Evolutionary conservation across 768 basidiomycete species (phyloP).

Genomic region (Exidia glandulosa): DNA sequence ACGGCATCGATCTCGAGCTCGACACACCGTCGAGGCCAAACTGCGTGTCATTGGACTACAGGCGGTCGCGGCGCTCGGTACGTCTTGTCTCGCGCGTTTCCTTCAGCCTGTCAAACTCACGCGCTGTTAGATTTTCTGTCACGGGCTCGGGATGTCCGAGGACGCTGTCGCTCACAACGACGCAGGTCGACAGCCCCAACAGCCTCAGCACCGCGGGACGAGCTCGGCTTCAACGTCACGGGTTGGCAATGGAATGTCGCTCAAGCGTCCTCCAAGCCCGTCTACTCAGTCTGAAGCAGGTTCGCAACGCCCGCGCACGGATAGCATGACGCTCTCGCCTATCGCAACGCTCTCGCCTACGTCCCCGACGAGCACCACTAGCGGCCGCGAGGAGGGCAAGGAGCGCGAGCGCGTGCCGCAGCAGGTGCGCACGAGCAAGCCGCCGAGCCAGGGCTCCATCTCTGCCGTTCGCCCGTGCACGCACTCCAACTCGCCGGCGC

Average conservation of each 20-base stretch:
- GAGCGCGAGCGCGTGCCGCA: background rate
- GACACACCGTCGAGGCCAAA: too few species aligned
- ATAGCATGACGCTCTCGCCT: constrained; percentile 50
- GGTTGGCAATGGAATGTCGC: constrained; percentile 1
- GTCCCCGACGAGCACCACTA: constrained; percentile 28
- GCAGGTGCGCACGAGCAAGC: background rate
- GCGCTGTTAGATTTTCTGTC: too few species aligned
- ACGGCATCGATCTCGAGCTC: too few species aligned
- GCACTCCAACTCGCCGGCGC: background rate
- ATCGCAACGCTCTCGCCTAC: constrained; percentile 59
- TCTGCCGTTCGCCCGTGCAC: too few species aligned
- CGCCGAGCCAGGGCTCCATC: too few species aligned
- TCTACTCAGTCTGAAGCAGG: background rate
- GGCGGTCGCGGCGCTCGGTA: too few species aligned
- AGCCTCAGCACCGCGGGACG: background rate
- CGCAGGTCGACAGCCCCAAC: background rate
- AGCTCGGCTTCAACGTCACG: too few species aligned
- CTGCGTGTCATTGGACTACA: too few species aligned
- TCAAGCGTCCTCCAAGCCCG: background rate
- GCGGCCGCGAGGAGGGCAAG: background rate
- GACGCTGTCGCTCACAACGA: too few species aligned
- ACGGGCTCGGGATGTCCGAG: too few species aligned
- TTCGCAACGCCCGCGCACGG: background rate
- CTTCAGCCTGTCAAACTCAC: too few species aligned
- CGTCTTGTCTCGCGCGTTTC: too few species aligned